These are phyloP conservation scores for Coleophoma crateriformis DNA, from an alignment of 2,329 filamentous ascomycete genomes.

Conservation along the genomic window DNA sequence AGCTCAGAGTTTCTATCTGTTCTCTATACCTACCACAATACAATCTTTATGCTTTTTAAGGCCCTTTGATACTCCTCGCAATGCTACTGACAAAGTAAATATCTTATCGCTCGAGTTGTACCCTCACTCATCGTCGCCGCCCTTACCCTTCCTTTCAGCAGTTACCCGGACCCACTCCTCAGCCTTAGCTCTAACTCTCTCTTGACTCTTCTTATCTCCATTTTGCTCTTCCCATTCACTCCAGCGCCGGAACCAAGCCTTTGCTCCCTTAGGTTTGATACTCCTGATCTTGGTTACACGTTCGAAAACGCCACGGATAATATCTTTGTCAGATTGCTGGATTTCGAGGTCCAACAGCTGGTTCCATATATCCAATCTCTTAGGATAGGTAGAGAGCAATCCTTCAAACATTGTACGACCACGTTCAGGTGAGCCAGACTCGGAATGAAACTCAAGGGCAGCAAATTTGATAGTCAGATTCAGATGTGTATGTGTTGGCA, in stretches of 20 bases:
- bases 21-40: too few species aligned
- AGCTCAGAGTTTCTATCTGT: too few species aligned
- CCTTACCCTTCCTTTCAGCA: constrained; percentile 31
- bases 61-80: background rate
- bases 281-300: constrained; percentile 63
- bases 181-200: constrained; percentile 66
- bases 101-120: background rate
- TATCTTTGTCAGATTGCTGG: constrained; percentile 48
- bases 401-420: constrained; percentile 93
- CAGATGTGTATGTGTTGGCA: constrained; percentile 60
- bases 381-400: constrained; percentile 76
- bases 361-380: constrained; percentile 90
- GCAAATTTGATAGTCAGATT: constrained; percentile 83
- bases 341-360: constrained; percentile 84
- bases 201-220: constrained; percentile 64
- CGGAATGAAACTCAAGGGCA: constrained; percentile 82
- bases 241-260: constrained; percentile 90
- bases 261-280: constrained; percentile 77
- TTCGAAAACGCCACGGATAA: constrained; percentile 75
- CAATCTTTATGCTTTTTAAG: background rate
- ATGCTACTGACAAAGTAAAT: background rate
- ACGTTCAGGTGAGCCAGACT: constrained; percentile 78
- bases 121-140: background rate
- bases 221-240: constrained; percentile 76
- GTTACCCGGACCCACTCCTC: constrained; percentile 59